Percentiles rank a stretch among this genome's conserved stretches.
phyloP scores from a whole-genome alignment of 768 basidiomycete genomes.

The Boletellus sp. region DNA sequence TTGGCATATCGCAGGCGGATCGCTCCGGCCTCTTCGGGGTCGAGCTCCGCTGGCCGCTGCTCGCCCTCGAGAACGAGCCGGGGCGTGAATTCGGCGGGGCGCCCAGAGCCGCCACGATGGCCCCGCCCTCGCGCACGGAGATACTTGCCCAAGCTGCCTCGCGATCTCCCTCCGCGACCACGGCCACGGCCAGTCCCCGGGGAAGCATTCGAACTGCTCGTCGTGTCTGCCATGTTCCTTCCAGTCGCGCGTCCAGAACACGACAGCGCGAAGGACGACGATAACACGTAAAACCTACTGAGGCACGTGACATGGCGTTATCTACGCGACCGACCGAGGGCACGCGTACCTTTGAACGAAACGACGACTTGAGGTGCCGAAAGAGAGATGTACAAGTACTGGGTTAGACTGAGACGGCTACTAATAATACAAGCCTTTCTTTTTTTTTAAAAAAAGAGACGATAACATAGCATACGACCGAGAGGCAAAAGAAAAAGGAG shows the following conservation, averaged over 20 bases:
- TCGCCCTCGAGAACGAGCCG: conserved; percentile 64
- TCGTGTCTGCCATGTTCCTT: conserved; percentile 10
- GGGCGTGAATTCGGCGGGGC: conserved; percentile 62
- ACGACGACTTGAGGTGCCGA: neutral
- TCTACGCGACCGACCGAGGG: too few species aligned
- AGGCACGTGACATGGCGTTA: neutral
- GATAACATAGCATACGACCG: conserved; percentile 1
- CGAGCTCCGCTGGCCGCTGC: conserved; percentile 33
- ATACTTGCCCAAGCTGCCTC: conserved; percentile 72
- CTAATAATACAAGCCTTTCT: conserved; percentile 17
- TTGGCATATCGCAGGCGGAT: conserved; percentile 48
- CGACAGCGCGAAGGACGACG: neutral
- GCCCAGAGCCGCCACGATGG: conserved; percentile 46
- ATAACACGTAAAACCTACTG: neutral
- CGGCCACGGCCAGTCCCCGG: conserved; percentile 35
- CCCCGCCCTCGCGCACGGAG: conserved; percentile 68
- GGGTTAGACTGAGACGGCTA: neutral
- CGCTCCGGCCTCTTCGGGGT: conserved; percentile 47
- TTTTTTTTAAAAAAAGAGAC: neutral
- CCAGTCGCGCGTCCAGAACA: neutral
- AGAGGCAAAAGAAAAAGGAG: neutral
- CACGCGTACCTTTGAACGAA: too few species aligned
- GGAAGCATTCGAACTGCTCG: conserved; percentile 2
- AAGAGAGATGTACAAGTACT: too few species aligned
- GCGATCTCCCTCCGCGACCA: conserved; percentile 53